These are phyloP conservation scores for Ustilago vetiveriae DNA, from an alignment of 1,284 basidiomycete genomes.

Conservation along the genomic window DNA sequence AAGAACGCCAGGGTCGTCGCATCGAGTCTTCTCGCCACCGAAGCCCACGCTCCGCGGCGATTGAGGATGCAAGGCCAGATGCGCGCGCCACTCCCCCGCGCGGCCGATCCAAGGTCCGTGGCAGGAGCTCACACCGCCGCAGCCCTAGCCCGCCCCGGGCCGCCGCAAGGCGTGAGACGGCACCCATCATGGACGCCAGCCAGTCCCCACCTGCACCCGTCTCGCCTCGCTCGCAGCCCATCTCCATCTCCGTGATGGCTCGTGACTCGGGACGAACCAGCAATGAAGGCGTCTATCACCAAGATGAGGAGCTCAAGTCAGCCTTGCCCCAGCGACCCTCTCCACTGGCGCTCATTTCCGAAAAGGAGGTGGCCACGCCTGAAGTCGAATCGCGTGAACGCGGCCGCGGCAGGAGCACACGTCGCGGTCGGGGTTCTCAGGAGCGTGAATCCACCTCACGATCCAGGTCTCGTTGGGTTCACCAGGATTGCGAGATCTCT, in stretches of 20 bases:
- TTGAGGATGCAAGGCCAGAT: slow-evolving; percentile 20
- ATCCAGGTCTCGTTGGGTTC: slow-evolving; percentile 24
- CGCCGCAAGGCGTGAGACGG: slow-evolving; percentile 41
- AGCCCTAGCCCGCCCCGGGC: slow-evolving; percentile 53
- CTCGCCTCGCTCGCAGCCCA: slow-evolving; percentile 43
- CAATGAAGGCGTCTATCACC: slow-evolving; percentile 28
- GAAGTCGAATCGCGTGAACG: slow-evolving; percentile 18
- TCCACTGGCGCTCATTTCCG: slow-evolving; percentile 29
- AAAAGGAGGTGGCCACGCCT: slow-evolving; percentile 6
- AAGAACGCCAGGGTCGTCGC: slow-evolving; percentile 25
- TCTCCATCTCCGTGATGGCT: slow-evolving; percentile 32
- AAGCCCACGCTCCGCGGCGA: slow-evolving; percentile 2
- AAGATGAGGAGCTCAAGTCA: slow-evolving; percentile 40
- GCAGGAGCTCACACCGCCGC: slow-evolving; percentile 49
- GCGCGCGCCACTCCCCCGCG: slow-evolving; percentile 43
- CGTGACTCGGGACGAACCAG: slow-evolving; percentile 21
- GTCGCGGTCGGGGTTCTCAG: slow-evolving; percentile 35
- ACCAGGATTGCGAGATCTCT: slow-evolving; percentile 38
- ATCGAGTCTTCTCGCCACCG: slow-evolving; percentile 12
- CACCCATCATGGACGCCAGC: slow-evolving; percentile 1
- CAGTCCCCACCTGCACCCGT: slow-evolving; percentile 18
- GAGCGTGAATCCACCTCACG: slow-evolving; percentile 36
- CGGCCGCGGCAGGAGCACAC: slow-evolving; percentile 25
- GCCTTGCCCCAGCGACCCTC: slow-evolving; percentile 34
- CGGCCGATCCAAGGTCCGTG: slow-evolving; percentile 54